These are phyloP conservation scores for Pleoardoris graminearum DNA, from an alignment of 2,329 filamentous ascomycete species.

Conservation along the genomic window DNA sequence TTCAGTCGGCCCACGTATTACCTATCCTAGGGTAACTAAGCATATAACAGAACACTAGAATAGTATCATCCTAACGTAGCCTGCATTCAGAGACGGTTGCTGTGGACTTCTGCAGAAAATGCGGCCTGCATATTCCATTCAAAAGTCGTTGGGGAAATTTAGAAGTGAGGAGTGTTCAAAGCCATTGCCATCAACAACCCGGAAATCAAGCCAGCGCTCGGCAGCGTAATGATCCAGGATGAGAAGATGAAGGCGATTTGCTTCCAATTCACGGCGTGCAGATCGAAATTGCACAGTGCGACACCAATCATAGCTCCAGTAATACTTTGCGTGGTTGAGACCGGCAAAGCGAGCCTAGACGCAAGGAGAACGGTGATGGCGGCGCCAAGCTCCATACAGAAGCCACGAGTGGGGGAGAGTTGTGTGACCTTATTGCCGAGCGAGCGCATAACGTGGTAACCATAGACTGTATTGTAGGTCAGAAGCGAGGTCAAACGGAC, in stretches of 20 bases:
- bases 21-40: too few relatives aligned
- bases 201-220: constrained; percentile 53
- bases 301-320: constrained; percentile 40
- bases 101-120: too few relatives aligned
- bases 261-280: constrained; percentile 50
- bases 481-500: constrained; percentile 52
- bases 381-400: constrained; percentile 47
- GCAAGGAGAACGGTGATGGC: constrained; percentile 67
- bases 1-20: too few relatives aligned
- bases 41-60: too few relatives aligned
- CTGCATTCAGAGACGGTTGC: too few relatives aligned
- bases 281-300: constrained; percentile 37
- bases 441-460: constrained; percentile 67
- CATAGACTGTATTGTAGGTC: constrained; percentile 67
- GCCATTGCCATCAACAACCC: constrained; percentile 66
- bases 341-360: constrained; percentile 60
- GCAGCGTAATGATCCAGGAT: constrained; percentile 52
- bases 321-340: constrained; percentile 63
- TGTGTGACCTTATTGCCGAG: constrained; percentile 65
- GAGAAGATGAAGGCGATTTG: constrained; percentile 49
- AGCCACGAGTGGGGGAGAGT: constrained; percentile 63
- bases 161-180: constrained; percentile 58
- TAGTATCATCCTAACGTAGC: too few relatives aligned
- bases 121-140: too few relatives aligned
- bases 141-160: too few relatives aligned